These are phyloP conservation scores for Backusella liffmaniae DNA, from an alignment of 192 early-diverging fungal species.

Conservation along the genomic window DNA sequence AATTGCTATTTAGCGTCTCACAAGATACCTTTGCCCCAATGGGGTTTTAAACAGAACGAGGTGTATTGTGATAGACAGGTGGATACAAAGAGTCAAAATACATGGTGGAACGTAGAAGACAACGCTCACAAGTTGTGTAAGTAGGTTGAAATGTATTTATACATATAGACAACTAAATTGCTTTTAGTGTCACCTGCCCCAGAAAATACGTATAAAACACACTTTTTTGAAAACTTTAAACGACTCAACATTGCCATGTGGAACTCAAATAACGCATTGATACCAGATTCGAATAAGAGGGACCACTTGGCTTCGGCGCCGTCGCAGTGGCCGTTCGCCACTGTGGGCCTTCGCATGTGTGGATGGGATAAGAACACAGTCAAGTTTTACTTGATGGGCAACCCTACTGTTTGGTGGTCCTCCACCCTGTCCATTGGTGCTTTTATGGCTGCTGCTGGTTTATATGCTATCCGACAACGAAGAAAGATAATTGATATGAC, in stretches of 20 bases:
- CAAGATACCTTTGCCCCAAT: slow-evolving; percentile 83
- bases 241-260: slow-evolving; percentile 96
- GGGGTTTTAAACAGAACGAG: slow-evolving; percentile 96
- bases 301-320: slow-evolving; percentile 80
- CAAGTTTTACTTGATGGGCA: slow-evolving; percentile 94
- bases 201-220: slow-evolving; percentile 59
- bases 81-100: slow-evolving; percentile 54
- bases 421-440: slow-evolving; percentile 50
- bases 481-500: slow-evolving; percentile 61
- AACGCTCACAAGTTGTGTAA: slow-evolving; percentile 68
- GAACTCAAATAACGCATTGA: slow-evolving; percentile 93
- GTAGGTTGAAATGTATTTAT: not conserved
- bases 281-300: slow-evolving; percentile 90
- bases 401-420: slow-evolving; percentile 92
- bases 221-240: slow-evolving; percentile 82
- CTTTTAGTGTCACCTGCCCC: slow-evolving; percentile 65
- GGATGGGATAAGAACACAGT: slow-evolving; percentile 81
- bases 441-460: not conserved
- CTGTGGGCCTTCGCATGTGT: slow-evolving; percentile 91
- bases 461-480: slow-evolving; percentile 65
- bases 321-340: slow-evolving; percentile 85
- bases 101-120: slow-evolving; percentile 93
- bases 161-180: not conserved
- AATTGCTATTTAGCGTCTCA: slow-evolving; percentile 79
- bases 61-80: slow-evolving; percentile 80